phyloP scores from a whole-genome alignment of 1,284 basidiomycete species.

The Ustilago sp. region DNA sequence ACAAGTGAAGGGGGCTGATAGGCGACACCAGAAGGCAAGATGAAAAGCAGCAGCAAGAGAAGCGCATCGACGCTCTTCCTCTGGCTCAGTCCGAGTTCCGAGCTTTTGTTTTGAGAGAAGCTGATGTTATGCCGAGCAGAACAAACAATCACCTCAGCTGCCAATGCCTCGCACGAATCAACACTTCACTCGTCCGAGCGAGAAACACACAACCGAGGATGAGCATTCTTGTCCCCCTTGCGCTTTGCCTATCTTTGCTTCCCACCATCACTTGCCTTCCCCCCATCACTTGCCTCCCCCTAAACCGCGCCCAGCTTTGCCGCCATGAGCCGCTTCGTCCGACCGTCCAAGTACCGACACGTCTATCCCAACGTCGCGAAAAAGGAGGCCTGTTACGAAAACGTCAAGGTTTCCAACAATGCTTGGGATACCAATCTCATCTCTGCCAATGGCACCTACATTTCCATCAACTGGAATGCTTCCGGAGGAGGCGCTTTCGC shows the following conservation, averaged over 20 bases:
- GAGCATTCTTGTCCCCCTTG: no score
- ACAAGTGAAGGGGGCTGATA: no score
- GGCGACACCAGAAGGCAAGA: no score
- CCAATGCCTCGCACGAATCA: constrained; percentile 42
- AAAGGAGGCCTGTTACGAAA: constrained; percentile 76
- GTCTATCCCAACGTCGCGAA: constrained; percentile 78
- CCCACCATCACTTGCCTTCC: neutral
- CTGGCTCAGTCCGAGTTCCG: neutral
- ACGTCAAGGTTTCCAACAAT: constrained; percentile 77
- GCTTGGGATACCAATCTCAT: constrained; percentile 96
- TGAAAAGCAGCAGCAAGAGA: no score
- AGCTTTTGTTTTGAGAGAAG: neutral
- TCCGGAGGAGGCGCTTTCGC: constrained; percentile 96
- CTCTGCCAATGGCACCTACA: constrained; percentile 78
- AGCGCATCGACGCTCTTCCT: no score
- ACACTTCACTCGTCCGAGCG: neutral
- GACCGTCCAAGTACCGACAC: constrained; percentile 78
- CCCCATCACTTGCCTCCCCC: neutral
- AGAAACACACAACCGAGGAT: neutral
- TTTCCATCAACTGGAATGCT: constrained; percentile 92
- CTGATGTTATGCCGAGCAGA: no score
- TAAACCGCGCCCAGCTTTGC: neutral
- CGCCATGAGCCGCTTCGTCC: constrained; percentile 73
- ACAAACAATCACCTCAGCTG: no score
- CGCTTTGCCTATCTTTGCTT: neutral